Base-by-base conservation (phyloP, 208 protist genomes). In the Tritrichomonas musculus region DNA sequence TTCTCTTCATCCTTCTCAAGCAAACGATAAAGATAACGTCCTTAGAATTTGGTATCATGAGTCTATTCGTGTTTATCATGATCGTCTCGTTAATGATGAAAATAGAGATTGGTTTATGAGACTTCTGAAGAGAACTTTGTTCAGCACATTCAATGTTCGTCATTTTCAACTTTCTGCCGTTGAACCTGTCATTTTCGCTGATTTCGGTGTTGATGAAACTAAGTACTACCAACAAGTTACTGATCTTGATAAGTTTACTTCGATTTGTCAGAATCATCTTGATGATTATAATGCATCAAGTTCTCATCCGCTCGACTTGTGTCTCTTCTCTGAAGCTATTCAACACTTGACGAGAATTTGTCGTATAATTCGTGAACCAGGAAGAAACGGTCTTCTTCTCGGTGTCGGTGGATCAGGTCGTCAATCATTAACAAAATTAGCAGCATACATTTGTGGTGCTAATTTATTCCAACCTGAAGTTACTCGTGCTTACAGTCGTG, bases 321-420 rank as follows among this genome's bases (percentile, higher is more conserved):
- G 99, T 50, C 98, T 99, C 93, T 99, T 99, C 96, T 95, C 97
- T 75, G 98, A 99, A 92, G 98, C 98, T 8, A 95, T 98, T 94
- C 96, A 97, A 93, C 98, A 99, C 95, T 94, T 99, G 13, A 95
- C 97, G 5, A 97, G 98, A 92, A 98, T 99, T 93, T 97, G 97
- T 39, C 97, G 98, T 60, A 97, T 99, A 93, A 94, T 99, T 20
- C 96, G 98, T 8, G 98, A 99, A 96, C 98, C 98, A 60, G 97
- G 98, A 49, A 98, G 98, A 94, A 98, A 99, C 95, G 94, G 53
- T 80, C 27, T 99, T 44, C 96, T 99, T 1, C 97, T 99, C 25
- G 98, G 98, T 84, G 97, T 99, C 39, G 97, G 98, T 82, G 98
- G 98, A 77, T 97, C 96, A 11, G 98, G 98, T 72, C 98, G 98